Conservation (phyloP, 306 rosid species). For the Fagus crenata region DNA sequence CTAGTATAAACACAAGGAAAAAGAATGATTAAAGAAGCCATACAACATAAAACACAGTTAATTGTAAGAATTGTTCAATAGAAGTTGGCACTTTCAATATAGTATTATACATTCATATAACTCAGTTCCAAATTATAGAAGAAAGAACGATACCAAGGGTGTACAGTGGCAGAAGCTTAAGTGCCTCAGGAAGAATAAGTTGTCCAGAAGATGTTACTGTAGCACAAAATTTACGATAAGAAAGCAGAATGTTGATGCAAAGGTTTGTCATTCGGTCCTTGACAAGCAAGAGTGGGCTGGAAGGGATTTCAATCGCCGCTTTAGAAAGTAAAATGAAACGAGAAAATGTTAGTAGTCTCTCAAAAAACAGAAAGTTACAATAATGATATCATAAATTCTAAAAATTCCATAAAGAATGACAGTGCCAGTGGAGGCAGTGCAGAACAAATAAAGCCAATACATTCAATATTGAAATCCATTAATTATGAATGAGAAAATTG, state of each 20-base stretch:
- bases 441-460: no score
- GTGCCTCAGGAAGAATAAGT: conserved; percentile 99
- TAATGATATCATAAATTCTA: no score
- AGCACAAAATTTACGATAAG: conserved; percentile 96
- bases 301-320: conserved; percentile 86
- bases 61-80: background rate
- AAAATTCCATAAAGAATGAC: no score
- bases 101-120: background rate
- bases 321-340: conserved; percentile 23
- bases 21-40: no score
- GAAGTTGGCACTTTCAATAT: background rate
- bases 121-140: background rate
- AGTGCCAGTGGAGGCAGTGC: no score
- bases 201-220: conserved; percentile 96
- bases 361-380: no score
- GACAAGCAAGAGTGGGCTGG: conserved; percentile 69
- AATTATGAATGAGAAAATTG: background rate
- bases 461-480: no score
- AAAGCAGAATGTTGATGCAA: conserved; percentile 77
- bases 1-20: no score
- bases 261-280: conserved; percentile 85
- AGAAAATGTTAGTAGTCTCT: background rate
- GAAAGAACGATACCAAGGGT: conserved; percentile 68
- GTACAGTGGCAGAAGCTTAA: conserved; percentile 92
- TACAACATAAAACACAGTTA: no score